These are phyloP conservation scores for Castanopsis chinensis DNA, from an alignment of 306 rosid species.

Conservation along the genomic window DNA sequence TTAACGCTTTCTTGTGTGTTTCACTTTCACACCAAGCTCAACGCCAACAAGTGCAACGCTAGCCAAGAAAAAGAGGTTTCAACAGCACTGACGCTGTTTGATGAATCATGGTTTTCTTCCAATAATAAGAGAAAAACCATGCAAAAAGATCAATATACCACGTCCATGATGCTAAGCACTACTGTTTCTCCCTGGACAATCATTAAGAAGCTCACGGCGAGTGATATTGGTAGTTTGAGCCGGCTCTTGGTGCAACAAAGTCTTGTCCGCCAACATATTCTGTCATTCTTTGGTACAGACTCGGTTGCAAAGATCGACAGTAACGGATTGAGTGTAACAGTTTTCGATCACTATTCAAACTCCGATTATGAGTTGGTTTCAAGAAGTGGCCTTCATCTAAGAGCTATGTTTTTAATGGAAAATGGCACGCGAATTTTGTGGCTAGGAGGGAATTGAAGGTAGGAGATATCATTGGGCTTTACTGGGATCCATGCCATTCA, in stretches of 20 bases:
- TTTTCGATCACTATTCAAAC: slow-evolving; percentile 31
- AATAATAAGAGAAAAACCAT: not conserved
- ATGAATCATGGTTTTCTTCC: not conserved
- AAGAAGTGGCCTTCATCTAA: slow-evolving; percentile 35
- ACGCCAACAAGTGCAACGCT: not conserved
- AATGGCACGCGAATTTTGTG: slow-evolving; percentile 38
- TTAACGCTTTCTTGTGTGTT: no score
- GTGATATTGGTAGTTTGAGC: slow-evolving; percentile 40
- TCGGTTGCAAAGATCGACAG: slow-evolving; percentile 15
- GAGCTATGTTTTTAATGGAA: slow-evolving; percentile 32
- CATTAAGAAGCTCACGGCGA: slow-evolving; percentile 32
- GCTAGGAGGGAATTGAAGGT: slow-evolving; percentile 24
- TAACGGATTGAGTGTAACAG: slow-evolving; percentile 15
- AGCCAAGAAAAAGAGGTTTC: slow-evolving; percentile 6
- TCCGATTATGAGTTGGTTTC: slow-evolving; percentile 25
- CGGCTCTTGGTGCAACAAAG: slow-evolving; percentile 27
- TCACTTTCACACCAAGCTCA: not conserved
- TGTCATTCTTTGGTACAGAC: slow-evolving; percentile 28
- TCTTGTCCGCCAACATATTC: slow-evolving; percentile 20
- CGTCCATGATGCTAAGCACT: not conserved
- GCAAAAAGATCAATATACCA: not conserved
- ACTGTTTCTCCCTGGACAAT: slow-evolving; percentile 30
- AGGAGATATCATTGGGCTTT: slow-evolving; percentile 33
- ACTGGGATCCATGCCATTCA: slow-evolving; percentile 22
- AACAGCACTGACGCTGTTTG: slow-evolving; percentile 27